Evolutionary conservation across 2,329 filamentous ascomycete genomes (phyloP).

Genomic region (Aquanectria penicillioides): DNA sequence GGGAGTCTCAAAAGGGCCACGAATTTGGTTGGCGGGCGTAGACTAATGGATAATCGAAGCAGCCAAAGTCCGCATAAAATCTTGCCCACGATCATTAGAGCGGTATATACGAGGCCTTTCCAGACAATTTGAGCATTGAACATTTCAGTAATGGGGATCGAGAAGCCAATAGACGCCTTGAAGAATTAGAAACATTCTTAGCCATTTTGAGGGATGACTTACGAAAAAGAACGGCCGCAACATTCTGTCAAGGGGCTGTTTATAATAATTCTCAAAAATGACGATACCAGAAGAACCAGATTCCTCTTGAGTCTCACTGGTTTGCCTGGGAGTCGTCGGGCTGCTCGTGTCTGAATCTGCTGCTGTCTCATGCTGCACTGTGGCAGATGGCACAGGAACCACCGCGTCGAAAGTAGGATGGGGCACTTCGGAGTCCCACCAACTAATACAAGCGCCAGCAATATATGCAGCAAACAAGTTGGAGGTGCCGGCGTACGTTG

Average conservation of each 20-base stretch:
- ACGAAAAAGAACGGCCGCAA: conserved; percentile 80
- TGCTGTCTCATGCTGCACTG: not conserved
- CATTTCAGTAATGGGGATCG: conserved; percentile 78
- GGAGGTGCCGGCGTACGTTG: conserved; percentile 70
- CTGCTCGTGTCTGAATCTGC: not conserved
- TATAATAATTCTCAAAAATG: conserved; percentile 44
- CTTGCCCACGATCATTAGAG: conserved; percentile 75
- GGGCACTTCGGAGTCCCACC: conserved; percentile 61
- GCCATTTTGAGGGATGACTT: conserved; percentile 32
- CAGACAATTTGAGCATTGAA: conserved; percentile 73
- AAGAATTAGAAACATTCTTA: not conserved
- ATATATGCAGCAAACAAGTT: conserved; percentile 72
- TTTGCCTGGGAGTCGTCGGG: not conserved
- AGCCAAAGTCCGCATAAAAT: conserved; percentile 69
- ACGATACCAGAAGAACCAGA: not conserved
- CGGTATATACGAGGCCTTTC: conserved; percentile 77
- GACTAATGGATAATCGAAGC: not conserved
- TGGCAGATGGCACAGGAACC: not conserved
- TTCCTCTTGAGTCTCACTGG: not conserved
- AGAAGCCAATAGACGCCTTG: conserved; percentile 75
- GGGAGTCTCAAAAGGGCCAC: not conserved
- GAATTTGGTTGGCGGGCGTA: not conserved
- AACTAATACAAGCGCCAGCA: conserved; percentile 66
- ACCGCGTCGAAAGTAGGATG: conserved; percentile 21
- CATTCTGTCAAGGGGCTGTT: conserved; percentile 55